Base-by-base conservation (phyloP, 2,329 filamentous ascomycete genomes). In the Huntiella bhutanensis region DNA sequence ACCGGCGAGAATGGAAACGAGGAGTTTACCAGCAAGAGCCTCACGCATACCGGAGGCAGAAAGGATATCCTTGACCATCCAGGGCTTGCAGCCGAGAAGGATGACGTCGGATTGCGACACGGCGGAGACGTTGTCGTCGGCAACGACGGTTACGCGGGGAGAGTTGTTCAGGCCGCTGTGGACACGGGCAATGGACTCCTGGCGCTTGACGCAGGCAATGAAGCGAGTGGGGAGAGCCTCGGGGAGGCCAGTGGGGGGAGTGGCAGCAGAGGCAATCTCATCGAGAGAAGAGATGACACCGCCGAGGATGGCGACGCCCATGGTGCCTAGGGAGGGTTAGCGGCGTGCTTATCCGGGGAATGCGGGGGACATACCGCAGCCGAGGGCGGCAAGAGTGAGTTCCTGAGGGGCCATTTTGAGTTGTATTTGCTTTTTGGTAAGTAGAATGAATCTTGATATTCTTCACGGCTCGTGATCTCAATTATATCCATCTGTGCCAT, bases 301-400 rank as follows among this genome's bases (percentile, higher is more conserved):
- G 46, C 73, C 77, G 48, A 92, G 73, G 54, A 93, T 87, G 49
- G 83, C 83, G 51, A 83, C 82, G 49, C 85, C 85, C 75, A 93
- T 82, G 45, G 78, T 87, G 53, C 83, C 81, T 86, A 11, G 15
- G 43, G 46, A 47, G 42, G 34, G 49, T 50, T 50, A 50, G 49
- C 13, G 8, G 7, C 13, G 10, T 10, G 19, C 28, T 36, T 39
- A 19, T 39, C n/a, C 7, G 13, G 11, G 37, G 10, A 15, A 12
- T n/a, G 33, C 6, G 10, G 11, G 28, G 19, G 15, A 47, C 48
- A 19, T 41, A 82, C 82, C 84, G 61, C 82, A 91, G 55, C 85
- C 85, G 49, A 93, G 69, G 51, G 91, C 75, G 51, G 83, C 75
- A 64, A 92, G 70, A 53, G 82, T 88, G 53, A 86, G 70, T 54